Percentiles rank a stretch among this genome's conserved stretches.
Evolutionary conservation across 1,284 basidiomycete genomes (phyloP).

Genomic region (Puccinia horiana): DNA sequence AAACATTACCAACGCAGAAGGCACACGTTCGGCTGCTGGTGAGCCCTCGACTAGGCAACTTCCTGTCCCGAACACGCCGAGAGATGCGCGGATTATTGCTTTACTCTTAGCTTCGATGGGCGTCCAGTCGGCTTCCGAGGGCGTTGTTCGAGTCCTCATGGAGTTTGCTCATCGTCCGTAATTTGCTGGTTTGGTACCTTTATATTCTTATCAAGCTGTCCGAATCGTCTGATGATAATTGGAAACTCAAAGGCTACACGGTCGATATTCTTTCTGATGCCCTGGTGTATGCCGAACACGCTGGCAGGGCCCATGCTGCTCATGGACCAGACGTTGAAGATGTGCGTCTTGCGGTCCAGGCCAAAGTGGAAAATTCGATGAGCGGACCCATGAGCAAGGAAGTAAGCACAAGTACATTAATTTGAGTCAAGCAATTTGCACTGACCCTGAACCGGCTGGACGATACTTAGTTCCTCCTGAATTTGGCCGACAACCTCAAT

Average conservation of each 20-base stretch:
- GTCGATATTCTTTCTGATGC: conserved; percentile 87
- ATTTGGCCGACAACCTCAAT: conserved; percentile 87
- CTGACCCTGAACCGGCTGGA: background rate
- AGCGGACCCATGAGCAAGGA: conserved; percentile 91
- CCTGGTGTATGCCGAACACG: conserved; percentile 90
- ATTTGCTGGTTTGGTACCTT: background rate
- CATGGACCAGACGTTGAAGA: conserved; percentile 73
- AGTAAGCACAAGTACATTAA: conserved; percentile 63
- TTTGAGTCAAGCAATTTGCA: conserved; percentile 1
- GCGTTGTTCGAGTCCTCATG: conserved; percentile 88
- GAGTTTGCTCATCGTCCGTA: conserved; percentile 82
- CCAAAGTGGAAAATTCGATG: conserved; percentile 90
- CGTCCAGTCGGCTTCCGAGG: conserved; percentile 88
- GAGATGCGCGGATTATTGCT: conserved; percentile 87
- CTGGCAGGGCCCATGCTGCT: conserved; percentile 73
- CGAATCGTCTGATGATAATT: conserved; percentile 19
- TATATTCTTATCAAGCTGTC: conserved; percentile 10
- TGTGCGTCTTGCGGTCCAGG: conserved; percentile 84
- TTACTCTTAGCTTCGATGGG: conserved; percentile 91
- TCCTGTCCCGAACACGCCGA: conserved; percentile 62
- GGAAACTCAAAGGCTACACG: conserved; percentile 69
- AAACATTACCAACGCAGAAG: conserved; percentile 4
- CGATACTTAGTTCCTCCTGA: conserved; percentile 73
- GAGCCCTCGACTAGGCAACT: conserved; percentile 17
- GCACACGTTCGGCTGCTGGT: background rate